Base-by-base conservation (phyloP, 768 basidiomycete species). In the Auriscalpium vulgare region DNA sequence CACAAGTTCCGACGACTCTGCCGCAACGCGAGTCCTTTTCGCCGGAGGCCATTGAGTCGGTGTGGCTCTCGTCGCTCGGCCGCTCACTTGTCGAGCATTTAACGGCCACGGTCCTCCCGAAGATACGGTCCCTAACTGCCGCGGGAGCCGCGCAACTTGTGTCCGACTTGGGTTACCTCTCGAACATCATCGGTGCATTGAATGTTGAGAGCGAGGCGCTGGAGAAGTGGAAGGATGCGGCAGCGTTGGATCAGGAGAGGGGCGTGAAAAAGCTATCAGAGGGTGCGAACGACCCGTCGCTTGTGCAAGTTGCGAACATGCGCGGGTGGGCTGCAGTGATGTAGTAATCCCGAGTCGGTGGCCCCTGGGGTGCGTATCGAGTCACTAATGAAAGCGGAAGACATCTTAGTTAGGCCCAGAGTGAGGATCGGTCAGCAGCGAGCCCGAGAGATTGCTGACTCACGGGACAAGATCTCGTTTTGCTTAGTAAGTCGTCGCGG, bases 31-130 rank as follows among this genome's bases (percentile, higher is more conserved):
- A 49, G 45, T 47, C 57, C 43, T 37, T 89, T 51, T 80, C 85
- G 51, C 83, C 90, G 4, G 94, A 95, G 67, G 77, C 80, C 2
- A 88, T 97, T 16, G 84, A 92, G 4, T 85, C 91, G 1, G 87
- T 91, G 1, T 98, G 95, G 95, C 82, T 98, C 10, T 81, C 87
- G 37, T 94, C 92, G 9, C 79, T 98, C n/a, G 88, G 91, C 0
- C 84, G 88, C 47, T 79, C 86, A 11, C 80, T 94, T 47, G 75
- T 95, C 38, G 75, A 80, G 2, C 80, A 94, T 66, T 74, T 99
- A 47, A 89, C 88, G 4, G 65, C 68, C 29, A 74, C 74, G 17
- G 75, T 91, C 36, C 77, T 99, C 1, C 92, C 95, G 13, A 73
- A 75, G 35, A 88, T 98, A 54, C 71, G 75, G 3, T 72, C 73